phyloP scores from a whole-genome alignment of 768 basidiomycete genomes.

The Panellus pusillus region DNA sequence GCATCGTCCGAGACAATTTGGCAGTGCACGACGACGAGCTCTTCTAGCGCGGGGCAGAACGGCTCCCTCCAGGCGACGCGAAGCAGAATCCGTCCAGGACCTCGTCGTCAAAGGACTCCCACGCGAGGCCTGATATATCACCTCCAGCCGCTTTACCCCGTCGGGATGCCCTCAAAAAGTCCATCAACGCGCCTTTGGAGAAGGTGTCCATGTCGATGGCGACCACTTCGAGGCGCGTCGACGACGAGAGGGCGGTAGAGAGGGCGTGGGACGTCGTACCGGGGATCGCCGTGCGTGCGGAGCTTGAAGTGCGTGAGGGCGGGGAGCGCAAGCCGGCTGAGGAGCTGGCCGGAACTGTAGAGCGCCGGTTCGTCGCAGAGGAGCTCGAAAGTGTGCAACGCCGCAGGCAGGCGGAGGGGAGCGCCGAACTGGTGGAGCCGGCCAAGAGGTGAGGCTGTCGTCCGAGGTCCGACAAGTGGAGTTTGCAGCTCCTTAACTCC shows the following conservation, averaged over 20 bases:
- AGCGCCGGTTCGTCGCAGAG: background rate
- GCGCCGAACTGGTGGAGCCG: too few relatives aligned
- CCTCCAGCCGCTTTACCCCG: background rate
- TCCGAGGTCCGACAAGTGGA: background rate
- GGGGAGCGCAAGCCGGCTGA: constrained; percentile 2
- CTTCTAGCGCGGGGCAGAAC: too few relatives aligned
- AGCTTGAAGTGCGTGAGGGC: too few relatives aligned
- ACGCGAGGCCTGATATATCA: too few relatives aligned
- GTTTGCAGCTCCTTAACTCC: background rate
- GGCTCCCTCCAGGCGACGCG: too few relatives aligned
- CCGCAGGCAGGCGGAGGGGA: too few relatives aligned
- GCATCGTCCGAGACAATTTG: too few relatives aligned
- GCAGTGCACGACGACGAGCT: too few relatives aligned
- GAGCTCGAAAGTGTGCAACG: too few relatives aligned
- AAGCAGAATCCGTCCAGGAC: too few relatives aligned
- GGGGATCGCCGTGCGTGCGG: background rate
- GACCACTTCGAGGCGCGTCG: constrained; percentile 1
- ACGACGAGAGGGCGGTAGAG: background rate
- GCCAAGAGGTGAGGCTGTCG: background rate
- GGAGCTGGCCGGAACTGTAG: background rate
- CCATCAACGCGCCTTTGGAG: background rate
- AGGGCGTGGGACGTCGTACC: background rate
- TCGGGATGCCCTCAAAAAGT: constrained; percentile 2
- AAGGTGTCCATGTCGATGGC: background rate
- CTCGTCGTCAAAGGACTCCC: background rate